Percentiles rank a stretch among this genome's conserved stretches.
Conservation (phyloP, 306 rosid species). For the Lotus japonicus region DNA sequence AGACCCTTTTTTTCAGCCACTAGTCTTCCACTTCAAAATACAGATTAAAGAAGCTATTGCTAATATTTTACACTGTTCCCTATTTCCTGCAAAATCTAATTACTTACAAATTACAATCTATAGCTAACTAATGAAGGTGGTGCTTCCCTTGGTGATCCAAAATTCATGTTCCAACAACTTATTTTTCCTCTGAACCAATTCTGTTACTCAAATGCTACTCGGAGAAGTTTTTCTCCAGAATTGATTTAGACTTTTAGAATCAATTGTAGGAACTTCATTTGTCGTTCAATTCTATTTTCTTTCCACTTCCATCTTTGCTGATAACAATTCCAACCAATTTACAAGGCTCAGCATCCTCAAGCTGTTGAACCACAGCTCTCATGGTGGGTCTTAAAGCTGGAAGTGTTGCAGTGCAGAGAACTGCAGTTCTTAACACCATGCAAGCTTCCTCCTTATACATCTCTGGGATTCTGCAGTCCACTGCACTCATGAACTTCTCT, state of each 20-base stretch:
- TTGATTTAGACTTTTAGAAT: background rate
- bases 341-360: conserved; percentile 62
- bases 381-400: conserved; percentile 71
- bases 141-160: background rate
- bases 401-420: conserved; percentile 58
- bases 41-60: background rate
- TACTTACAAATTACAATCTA: no score
- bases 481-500: conserved; percentile 36
- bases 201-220: no score
- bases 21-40: background rate
- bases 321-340: conserved; percentile 48
- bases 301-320: conserved; percentile 41
- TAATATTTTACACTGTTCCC: background rate
- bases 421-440: conserved; percentile 59
- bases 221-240: no score
- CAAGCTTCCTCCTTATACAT: conserved; percentile 53
- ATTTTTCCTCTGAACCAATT: no score
- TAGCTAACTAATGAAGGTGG: background rate
- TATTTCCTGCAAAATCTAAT: background rate
- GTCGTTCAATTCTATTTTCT: conserved; percentile 20
- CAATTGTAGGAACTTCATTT: background rate
- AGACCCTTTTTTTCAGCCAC: background rate
- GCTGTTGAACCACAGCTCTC: conserved; percentile 87
- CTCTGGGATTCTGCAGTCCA: conserved; percentile 56
- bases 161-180: background rate